Conservation (phyloP, 2,329 filamentous ascomycete species). For the Aspergillus sp. region DNA sequence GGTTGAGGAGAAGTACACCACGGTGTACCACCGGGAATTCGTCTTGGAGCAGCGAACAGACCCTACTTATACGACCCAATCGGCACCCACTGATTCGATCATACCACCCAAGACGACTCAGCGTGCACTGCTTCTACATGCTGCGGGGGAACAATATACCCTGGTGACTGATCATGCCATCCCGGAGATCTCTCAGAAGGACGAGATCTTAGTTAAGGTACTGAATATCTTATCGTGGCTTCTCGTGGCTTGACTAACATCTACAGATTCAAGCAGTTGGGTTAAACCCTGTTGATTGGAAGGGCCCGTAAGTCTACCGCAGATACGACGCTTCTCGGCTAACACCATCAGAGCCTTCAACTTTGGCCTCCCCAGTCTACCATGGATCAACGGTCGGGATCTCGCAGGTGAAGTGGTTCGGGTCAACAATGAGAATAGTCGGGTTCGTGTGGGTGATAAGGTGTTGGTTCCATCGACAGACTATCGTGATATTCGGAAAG, state of each 20-base stretch:
- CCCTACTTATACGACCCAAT: background rate
- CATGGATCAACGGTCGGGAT: slow-evolving; percentile 70
- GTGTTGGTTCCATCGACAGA: slow-evolving; percentile 70
- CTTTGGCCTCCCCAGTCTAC: slow-evolving; percentile 67
- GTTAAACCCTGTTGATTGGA: slow-evolving; percentile 77
- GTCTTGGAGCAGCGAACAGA: slow-evolving; percentile 13
- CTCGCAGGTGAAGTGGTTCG: slow-evolving; percentile 65
- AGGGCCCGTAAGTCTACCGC: slow-evolving; percentile 61
- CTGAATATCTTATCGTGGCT: background rate
- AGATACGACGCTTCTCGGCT: background rate
- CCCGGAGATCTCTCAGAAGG: slow-evolving; percentile 47
- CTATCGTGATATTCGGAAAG: slow-evolving; percentile 71
- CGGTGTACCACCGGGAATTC: slow-evolving; percentile 14
- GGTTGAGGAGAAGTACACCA: slow-evolving; percentile 16
- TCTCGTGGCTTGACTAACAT: background rate
- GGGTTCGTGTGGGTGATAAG: slow-evolving; percentile 59
- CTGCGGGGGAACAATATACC: slow-evolving; percentile 53
- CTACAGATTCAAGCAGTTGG: slow-evolving; percentile 60
- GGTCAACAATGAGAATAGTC: slow-evolving; percentile 43
- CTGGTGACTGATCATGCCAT: slow-evolving; percentile 49
- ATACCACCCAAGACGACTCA: slow-evolving; percentile 35
- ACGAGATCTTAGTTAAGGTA: slow-evolving; percentile 64
- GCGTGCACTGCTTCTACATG: slow-evolving; percentile 54
- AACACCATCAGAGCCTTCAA: slow-evolving; percentile 60
- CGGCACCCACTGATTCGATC: background rate